Percentiles rank a stretch among this genome's conserved stretches.
Conservation (phyloP, 2,329 filamentous ascomycete genomes). For the Aschersonia sp. region DNA sequence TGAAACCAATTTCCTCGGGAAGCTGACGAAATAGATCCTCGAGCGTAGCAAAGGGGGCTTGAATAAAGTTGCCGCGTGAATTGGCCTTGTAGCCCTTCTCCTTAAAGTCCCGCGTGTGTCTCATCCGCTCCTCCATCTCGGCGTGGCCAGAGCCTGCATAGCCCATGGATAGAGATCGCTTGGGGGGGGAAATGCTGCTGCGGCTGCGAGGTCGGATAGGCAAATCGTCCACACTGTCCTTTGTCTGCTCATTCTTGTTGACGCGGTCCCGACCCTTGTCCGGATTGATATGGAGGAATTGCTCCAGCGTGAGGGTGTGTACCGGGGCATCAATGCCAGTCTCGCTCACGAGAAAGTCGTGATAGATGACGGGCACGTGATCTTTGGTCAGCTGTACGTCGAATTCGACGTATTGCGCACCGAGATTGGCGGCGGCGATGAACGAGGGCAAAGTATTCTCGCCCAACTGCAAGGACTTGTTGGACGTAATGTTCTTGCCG, state of each 20-base stretch:
- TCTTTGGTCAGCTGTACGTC: slow-evolving; percentile 99
- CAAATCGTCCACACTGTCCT: slow-evolving; percentile 1
- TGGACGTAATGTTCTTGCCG: slow-evolving; percentile 76
- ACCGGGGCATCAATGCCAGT: slow-evolving; percentile 95
- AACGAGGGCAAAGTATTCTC: slow-evolving; percentile 96
- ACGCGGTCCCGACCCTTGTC: slow-evolving; percentile 22
- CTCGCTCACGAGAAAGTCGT: slow-evolving; percentile 95
- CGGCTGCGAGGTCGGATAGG: slow-evolving; percentile 15
- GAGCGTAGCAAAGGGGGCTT: slow-evolving; percentile 87
- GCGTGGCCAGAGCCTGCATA: slow-evolving; percentile 25
- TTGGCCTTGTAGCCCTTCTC: slow-evolving; percentile 93
- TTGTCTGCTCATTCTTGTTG: not conserved
- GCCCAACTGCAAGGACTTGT: slow-evolving; percentile 80
- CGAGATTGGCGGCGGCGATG: slow-evolving; percentile 87
- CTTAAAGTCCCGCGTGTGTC: slow-evolving; percentile 92
- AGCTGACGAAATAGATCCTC: slow-evolving; percentile 85
- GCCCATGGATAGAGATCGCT: slow-evolving; percentile 42
- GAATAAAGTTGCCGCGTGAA: slow-evolving; percentile 84
- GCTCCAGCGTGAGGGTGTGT: slow-evolving; percentile 85
- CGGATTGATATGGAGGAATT: slow-evolving; percentile 78
- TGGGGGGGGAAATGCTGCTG: slow-evolving; percentile 22
- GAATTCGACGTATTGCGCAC: slow-evolving; percentile 60
- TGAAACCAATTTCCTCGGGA: slow-evolving; percentile 76
- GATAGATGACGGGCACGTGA: slow-evolving; percentile 94
- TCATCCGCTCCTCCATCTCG: slow-evolving; percentile 69